phyloP scores from a whole-genome alignment of 352 stramenopile genomes.

The Phytophthora hybrid region DNA sequence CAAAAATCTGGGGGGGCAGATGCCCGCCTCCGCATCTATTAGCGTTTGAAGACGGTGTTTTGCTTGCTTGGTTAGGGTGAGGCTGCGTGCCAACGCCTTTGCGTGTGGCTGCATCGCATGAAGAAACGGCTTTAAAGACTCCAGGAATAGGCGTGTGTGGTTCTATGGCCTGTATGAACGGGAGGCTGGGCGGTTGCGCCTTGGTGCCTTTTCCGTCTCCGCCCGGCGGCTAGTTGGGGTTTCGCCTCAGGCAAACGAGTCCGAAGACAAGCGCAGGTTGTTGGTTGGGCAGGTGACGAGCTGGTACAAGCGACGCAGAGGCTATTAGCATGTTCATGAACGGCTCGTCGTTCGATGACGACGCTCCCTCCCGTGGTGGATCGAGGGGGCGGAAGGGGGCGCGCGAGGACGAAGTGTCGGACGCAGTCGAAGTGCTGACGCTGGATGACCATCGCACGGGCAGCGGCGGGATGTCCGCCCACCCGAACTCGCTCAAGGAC shows the following conservation, averaged over 20 bases:
- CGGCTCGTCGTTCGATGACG: conserved; percentile 78
- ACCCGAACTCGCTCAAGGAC: conserved; percentile 84
- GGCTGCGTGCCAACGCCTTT: neutral
- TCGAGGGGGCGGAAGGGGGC: conserved; percentile 28
- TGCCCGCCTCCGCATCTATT: no score
- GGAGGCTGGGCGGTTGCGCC: conserved; percentile 21
- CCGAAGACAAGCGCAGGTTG: conserved; percentile 1
- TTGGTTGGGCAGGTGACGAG: neutral
- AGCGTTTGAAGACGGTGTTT: no score
- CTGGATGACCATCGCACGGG: conserved; percentile 58
- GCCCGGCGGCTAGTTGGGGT: conserved; percentile 31
- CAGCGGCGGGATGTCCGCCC: conserved; percentile 43
- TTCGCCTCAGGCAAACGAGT: conserved; percentile 31
- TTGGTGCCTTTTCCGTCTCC: conserved; percentile 8
- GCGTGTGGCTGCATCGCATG: neutral
- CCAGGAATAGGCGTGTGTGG: conserved; percentile 1
- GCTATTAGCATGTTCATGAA: conserved; percentile 83
- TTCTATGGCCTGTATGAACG: neutral
- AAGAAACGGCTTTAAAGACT: conserved; percentile 5
- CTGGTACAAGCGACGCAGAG: conserved; percentile 6
- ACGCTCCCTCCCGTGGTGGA: conserved; percentile 34
- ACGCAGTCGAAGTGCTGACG: conserved; percentile 71
- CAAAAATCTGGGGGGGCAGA: no score
- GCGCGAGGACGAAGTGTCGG: conserved; percentile 55
- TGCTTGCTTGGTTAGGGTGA: neutral